Evolutionary conservation across 768 basidiomycete species (phyloP), one percentile per base, ranked within the genome.

Genomic region (Leccinum imitatum): DNA sequence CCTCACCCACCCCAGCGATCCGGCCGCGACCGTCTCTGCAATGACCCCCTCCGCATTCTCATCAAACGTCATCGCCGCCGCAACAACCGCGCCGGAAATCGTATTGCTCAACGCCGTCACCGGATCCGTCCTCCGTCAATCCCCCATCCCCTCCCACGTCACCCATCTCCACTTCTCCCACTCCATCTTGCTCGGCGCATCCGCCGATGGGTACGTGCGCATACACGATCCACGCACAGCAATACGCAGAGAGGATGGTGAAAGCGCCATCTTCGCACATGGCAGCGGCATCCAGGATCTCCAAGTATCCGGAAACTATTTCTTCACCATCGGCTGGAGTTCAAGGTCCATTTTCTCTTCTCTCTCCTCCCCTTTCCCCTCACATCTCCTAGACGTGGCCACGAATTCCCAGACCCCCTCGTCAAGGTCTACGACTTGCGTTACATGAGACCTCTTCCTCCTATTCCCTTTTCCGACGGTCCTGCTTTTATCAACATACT

Each of bases 361-460:
- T 39, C n/a, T 17, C n/a, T 17, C 25, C 31, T 19, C 0, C 19
- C 31, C 54, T 35, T 21, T 33, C 53, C 3, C 31, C 59, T 66
- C 67, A 72, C 63, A 14, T 11, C 37, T 30, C 31, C 56, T 67
- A 97, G 95, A 72, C 93, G 91, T 73, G 87, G 89, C 7, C 87
- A 90, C 51, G 93, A 95, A 5, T 83, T 89, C 57, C 90, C 92
- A 0, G 96, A 98, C 71, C 92, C 94, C 3, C 79, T 95, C 35
- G 93, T 99, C 63, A 97, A 96, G 75, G 81, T 98, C 13, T 97
- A 90, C 67, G 96, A 99, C 72, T 67, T 93, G 31, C 88, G 96
- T 31, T 91, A 82, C 23, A 84, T 98, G 79, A 83, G 85, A 44
- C 81, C 93, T 1, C 80, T 98, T 2, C 83, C 93, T 3, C 93